Conservation (phyloP, 140 eudicot species). For the Bidens hawaiensis region DNA sequence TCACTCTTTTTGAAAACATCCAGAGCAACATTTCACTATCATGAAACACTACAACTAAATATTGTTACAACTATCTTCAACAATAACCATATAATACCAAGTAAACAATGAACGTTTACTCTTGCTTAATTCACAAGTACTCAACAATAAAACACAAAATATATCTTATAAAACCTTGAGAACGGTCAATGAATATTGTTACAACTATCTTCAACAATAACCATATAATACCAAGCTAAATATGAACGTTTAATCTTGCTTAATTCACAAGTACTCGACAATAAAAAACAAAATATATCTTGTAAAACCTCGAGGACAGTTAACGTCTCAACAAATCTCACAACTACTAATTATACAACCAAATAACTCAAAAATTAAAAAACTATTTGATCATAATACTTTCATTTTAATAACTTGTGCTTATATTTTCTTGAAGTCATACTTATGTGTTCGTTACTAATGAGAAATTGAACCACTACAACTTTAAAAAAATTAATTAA, state of each 20-base stretch:
- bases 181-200: neutral
- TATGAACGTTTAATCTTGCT: neutral
- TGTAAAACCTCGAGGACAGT: neutral
- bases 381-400: neutral
- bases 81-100: neutral
- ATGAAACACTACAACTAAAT: neutral
- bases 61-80: neutral
- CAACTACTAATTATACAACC: neutral
- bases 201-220: neutral
- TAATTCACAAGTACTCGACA: neutral
- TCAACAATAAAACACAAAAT: neutral
- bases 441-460: neutral
- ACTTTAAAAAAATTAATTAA: neutral
- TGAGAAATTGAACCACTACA: conserved; percentile 13
- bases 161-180: neutral
- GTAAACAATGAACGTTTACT: neutral
- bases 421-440: neutral
- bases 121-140: conserved; percentile 2
- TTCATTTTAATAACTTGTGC: neutral
- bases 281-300: neutral
- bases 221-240: neutral
- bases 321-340: conserved; percentile 17
- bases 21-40: neutral
- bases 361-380: neutral
- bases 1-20: neutral